Base-by-base conservation (phyloP, 371 early-diverging fungal genomes). In the Mycotypha africana region DNA sequence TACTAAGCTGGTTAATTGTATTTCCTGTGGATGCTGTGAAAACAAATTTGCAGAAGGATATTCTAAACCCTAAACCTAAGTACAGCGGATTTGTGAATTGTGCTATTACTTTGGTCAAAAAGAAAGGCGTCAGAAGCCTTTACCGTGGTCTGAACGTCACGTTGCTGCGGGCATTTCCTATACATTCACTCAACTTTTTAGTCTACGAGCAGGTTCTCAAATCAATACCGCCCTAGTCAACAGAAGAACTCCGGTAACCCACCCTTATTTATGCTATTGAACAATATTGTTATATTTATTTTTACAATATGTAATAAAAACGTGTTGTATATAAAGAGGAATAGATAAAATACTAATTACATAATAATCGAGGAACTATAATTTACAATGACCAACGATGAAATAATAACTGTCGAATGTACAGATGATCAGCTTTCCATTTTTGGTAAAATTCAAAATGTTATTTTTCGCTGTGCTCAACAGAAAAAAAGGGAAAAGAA, bases 21-120 rank as follows among this genome's bases (percentile, higher is more conserved):
- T 91, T 91, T 42, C 91, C 91, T 1, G 67, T 86, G 4, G 91
- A 91, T 58, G 55, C 85, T 34, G 67, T 88, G 28, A 89, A 89
- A 55, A 81, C 86, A 4, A 75, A 76, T 14, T 53, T 86, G 38
- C 91, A 89, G 58, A 84, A 83, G 49, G 85, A 88, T 49, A 81
- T 78, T 20, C 68, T 85, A 56, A 50, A 64, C 36, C 58, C 79
- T 0, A 57, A 68, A 12, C 69, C 70, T 28, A 63, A 49, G 30
- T 78, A 76, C 52, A 44, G 48, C 19, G 57, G 74, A 7, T 58
- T 76, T 14, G 51, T 70, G 50, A 72, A 81, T 32, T 84, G 85
- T 60, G 61, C 78, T 6, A 62, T 50, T 31, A 61, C 71, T 31
- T 76, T 85, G 8, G 63, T 76, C 36, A 49, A 56, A 14, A 72